Evolutionary conservation across 306 rosid genomes (phyloP).

Genomic region (Quercus ilex): DNA sequence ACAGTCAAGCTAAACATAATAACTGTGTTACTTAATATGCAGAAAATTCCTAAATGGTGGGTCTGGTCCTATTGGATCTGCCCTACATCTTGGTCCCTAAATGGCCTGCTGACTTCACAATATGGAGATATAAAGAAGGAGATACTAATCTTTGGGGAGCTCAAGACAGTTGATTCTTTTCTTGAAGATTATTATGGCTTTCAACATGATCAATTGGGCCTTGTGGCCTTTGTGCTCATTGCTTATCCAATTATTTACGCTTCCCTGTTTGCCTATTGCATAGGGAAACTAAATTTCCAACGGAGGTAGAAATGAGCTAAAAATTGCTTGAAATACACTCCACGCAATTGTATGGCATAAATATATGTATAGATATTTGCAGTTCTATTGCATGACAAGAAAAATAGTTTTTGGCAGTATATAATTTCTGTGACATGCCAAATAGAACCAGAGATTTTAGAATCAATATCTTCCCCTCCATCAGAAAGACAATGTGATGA

Average conservation of each 20-base stretch:
- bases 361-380: too few relatives aligned
- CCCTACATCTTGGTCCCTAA: conserved; percentile 80
- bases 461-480: too few relatives aligned
- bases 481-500: too few relatives aligned
- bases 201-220: conserved; percentile 47
- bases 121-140: conserved; percentile 59
- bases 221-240: conserved; percentile 63
- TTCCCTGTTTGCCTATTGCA: conserved; percentile 60
- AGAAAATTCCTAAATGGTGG: conserved; percentile 96
- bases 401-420: too few relatives aligned
- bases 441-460: too few relatives aligned
- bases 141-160: conserved; percentile 56
- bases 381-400: too few relatives aligned
- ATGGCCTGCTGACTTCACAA: conserved; percentile 74
- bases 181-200: conserved; percentile 63
- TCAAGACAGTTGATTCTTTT: conserved; percentile 45
- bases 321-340: background rate
- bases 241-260: conserved; percentile 62
- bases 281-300: conserved; percentile 65
- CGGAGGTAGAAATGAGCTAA: conserved; percentile 36
- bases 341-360: too few relatives aligned
- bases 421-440: too few relatives aligned
- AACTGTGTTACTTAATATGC: conserved; percentile 21
- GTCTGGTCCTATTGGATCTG: conserved; percentile 78
- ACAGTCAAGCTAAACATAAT: conserved; percentile 5